Evolutionary conservation across 2,329 filamentous ascomycete genomes (phyloP).

Genomic region (Rutstroemia sp.): DNA sequence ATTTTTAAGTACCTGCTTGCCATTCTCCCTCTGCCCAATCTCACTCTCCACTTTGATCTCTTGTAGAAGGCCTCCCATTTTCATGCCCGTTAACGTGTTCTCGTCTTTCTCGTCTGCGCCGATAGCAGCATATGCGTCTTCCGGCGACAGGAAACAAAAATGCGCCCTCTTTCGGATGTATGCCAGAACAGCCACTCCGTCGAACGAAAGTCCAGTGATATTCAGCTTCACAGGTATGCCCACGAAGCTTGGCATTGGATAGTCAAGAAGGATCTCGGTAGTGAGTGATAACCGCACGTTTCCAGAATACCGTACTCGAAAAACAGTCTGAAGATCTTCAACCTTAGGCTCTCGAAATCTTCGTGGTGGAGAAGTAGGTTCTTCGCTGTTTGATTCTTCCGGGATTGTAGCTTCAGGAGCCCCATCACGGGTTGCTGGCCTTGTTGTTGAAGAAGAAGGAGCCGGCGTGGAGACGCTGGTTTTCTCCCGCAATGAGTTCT

Average conservation of each 20-base stretch:
- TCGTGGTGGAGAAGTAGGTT: slow-evolving; percentile 35
- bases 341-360: slow-evolving; percentile 64
- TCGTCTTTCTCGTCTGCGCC: slow-evolving; percentile 26
- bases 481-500: slow-evolving; percentile 43
- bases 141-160: slow-evolving; percentile 89
- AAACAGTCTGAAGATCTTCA: slow-evolving; percentile 88
- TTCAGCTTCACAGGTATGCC: slow-evolving; percentile 90
- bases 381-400: slow-evolving; percentile 27
- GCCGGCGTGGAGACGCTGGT: slow-evolving; percentile 56
- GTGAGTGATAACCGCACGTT: slow-evolving; percentile 84
- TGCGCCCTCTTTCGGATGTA: slow-evolving; percentile 84
- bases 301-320: slow-evolving; percentile 82
- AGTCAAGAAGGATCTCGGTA: slow-evolving; percentile 91
- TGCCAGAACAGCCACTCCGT: slow-evolving; percentile 86
- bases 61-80: slow-evolving; percentile 71
- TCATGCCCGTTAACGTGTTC: slow-evolving; percentile 28
- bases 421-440: slow-evolving; percentile 51
- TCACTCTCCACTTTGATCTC: slow-evolving; percentile 96
- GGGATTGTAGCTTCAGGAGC: slow-evolving; percentile 25
- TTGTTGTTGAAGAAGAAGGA: slow-evolving; percentile 45
- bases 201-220: slow-evolving; percentile 90
- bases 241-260: slow-evolving; percentile 97
- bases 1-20: slow-evolving; percentile 94
- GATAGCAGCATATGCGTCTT: slow-evolving; percentile 75
- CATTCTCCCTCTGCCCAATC: slow-evolving; percentile 85